A percentile compares a stretch with the other conserved stretches of the same genome.
phyloP scores from a whole-genome alignment of 1,284 basidiomycete species.

The Rhodotorula sp. region DNA sequence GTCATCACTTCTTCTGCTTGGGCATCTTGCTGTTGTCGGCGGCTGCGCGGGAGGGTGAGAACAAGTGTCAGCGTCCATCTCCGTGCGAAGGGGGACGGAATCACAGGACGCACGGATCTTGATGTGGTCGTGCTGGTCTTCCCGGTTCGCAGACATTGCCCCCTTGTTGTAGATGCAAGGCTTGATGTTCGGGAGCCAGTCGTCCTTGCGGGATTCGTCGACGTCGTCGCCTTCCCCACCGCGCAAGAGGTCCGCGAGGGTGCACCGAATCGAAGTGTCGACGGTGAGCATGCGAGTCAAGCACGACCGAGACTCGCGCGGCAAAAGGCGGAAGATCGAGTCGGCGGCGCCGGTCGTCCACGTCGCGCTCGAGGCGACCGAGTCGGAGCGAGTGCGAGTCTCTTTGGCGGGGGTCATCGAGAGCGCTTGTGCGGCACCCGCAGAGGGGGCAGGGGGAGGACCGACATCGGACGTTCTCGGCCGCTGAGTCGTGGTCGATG shows the following conservation, averaged over 20 bases:
- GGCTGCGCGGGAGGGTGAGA: neutral
- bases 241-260: slow-evolving; percentile 85
- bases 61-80: neutral
- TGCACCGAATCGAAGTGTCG: slow-evolving; percentile 84
- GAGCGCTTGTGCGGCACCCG: slow-evolving; percentile 3
- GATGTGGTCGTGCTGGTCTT: slow-evolving; percentile 28
- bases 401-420: slow-evolving; percentile 2
- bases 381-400: slow-evolving; percentile 19
- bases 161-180: slow-evolving; percentile 30
- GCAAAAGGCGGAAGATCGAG: slow-evolving; percentile 94
- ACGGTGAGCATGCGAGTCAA: slow-evolving; percentile 91
- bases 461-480: neutral
- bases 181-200: slow-evolving; percentile 47
- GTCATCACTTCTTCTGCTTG: slow-evolving; percentile 10
- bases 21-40: slow-evolving; percentile 23
- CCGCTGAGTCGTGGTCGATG: neutral
- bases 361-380: slow-evolving; percentile 61
- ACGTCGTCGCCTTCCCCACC: slow-evolving; percentile 56
- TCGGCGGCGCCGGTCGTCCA: slow-evolving; percentile 83
- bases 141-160: slow-evolving; percentile 6
- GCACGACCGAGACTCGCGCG: slow-evolving; percentile 83
- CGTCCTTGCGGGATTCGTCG: slow-evolving; percentile 43
- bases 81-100: too few species aligned
- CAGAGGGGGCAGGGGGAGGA: slow-evolving; percentile 17
- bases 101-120: slow-evolving; percentile 27